phyloP scores from a whole-genome alignment of 805 yeast genomes.

The Priceomyces castillae region DNA sequence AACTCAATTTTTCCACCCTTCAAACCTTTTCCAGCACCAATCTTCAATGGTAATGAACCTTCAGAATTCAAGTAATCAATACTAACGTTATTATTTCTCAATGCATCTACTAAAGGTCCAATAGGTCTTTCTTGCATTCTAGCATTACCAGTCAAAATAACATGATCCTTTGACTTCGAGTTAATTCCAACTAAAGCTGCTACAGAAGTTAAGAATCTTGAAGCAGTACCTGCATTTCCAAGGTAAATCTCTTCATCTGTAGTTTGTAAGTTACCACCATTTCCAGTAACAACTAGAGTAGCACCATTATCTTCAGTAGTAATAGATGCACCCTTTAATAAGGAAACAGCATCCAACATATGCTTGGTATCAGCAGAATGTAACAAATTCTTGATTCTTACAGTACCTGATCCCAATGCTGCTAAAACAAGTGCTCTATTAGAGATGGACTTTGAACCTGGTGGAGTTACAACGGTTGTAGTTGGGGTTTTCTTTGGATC shows the following conservation, averaged over 20 bases:
- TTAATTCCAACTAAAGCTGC: slow-evolving; percentile 72
- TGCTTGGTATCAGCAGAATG: slow-evolving; percentile 96
- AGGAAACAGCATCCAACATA: slow-evolving; percentile 84
- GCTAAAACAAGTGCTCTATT: slow-evolving; percentile 93
- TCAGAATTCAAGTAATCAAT: slow-evolving; percentile 67
- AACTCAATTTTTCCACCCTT: slow-evolving; percentile 90
- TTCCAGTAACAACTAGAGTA: slow-evolving; percentile 78
- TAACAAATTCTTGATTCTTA: slow-evolving; percentile 77
- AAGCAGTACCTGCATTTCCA: slow-evolving; percentile 98
- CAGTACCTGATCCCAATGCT: slow-evolving; percentile 83
- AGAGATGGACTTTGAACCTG: slow-evolving; percentile 96
- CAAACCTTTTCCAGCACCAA: slow-evolving; percentile 66
- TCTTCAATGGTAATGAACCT: slow-evolving; percentile 84
- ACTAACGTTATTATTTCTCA: slow-evolving; percentile 72
- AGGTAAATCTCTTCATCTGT: slow-evolving; percentile 69
- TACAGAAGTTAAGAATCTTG: slow-evolving; percentile 88
- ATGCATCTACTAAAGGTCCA: slow-evolving; percentile 92
- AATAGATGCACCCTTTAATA: slow-evolving; percentile 77
- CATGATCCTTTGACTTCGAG: slow-evolving; percentile 30
- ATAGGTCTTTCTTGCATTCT: slow-evolving; percentile 98
- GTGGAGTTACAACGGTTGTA: slow-evolving; percentile 65
- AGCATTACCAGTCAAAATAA: slow-evolving; percentile 85
- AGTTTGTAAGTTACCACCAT: slow-evolving; percentile 74
- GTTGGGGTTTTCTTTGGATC: slow-evolving; percentile 28
- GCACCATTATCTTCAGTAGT: slow-evolving; percentile 87